phyloP scores from a whole-genome alignment of 2,329 filamentous ascomycete genomes.

The Aspergillus neoniger region DNA sequence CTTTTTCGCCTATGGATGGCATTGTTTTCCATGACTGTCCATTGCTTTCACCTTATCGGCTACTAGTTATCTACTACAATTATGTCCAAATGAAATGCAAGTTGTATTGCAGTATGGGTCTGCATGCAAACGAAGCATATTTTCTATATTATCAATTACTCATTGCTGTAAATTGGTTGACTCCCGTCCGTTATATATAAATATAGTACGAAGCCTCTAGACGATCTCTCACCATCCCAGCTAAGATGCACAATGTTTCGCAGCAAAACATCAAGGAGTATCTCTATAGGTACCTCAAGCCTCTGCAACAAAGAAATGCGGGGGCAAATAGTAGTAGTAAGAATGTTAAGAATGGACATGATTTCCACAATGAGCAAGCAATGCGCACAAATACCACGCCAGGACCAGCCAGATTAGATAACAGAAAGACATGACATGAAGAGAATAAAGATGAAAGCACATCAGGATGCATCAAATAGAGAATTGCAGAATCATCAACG shows the following conservation, averaged over 20 bases:
- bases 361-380: conserved; percentile 25
- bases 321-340: conserved; percentile 9
- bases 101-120: neutral
- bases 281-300: conserved; percentile 28
- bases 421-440: conserved; percentile 26
- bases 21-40: conserved; percentile 15
- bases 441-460: conserved; percentile 20
- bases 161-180: neutral
- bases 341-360: conserved; percentile 19
- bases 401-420: conserved; percentile 38
- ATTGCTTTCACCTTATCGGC: neutral
- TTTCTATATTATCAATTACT: neutral
- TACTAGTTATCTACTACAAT: neutral
- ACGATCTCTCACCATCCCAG: neutral
- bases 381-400: conserved; percentile 35
- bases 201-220: neutral
- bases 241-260: neutral
- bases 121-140: neutral
- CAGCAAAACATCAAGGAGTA: conserved; percentile 17
- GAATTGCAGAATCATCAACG: neutral
- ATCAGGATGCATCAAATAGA: conserved; percentile 13
- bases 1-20: conserved; percentile 12
- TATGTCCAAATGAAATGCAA: neutral
- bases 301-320: conserved; percentile 14
- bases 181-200: neutral